phyloP scores from a whole-genome alignment of 495 filamentous ascomycete genomes.

The Neurospora sp. region DNA sequence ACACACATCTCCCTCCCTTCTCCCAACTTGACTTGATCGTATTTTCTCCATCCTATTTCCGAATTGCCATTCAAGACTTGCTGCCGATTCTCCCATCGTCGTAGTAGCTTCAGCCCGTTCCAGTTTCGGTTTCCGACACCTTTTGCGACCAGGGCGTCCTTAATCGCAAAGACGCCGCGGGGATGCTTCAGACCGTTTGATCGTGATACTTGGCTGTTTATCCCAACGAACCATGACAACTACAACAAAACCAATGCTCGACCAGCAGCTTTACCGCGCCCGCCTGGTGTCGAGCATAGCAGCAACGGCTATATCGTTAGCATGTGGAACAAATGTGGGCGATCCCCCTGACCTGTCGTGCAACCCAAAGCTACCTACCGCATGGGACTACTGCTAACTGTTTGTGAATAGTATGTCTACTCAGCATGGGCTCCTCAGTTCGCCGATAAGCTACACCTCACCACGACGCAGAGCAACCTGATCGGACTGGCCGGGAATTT shows the following conservation, averaged over 20 bases:
- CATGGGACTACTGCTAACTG: background rate
- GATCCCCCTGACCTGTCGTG: background rate
- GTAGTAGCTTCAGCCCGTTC: background rate
- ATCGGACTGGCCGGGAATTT: slow-evolving; percentile 90
- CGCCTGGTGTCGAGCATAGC: slow-evolving; percentile 73
- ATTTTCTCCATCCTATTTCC: background rate
- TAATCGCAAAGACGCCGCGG: background rate
- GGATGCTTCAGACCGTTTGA: background rate
- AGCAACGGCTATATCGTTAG: slow-evolving; percentile 74
- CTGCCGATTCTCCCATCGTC: background rate
- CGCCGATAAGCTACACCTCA: slow-evolving; percentile 71
- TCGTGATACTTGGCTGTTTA: background rate
- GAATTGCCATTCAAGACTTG: background rate
- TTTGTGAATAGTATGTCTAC: slow-evolving; percentile 70
- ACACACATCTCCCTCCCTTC: background rate
- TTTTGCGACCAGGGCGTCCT: background rate
- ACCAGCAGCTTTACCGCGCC: slow-evolving; percentile 35
- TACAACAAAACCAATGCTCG: slow-evolving; percentile 15
- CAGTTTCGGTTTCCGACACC: background rate
- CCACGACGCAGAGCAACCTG: slow-evolving; percentile 80
- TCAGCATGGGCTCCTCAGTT: slow-evolving; percentile 97
- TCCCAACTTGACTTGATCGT: background rate
- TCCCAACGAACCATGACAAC: background rate
- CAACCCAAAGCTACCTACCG: background rate
- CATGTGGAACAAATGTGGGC: slow-evolving; percentile 83